Evolutionary conservation across 306 rosid species (phyloP).

Genomic region (Luffa aegyptiaca): DNA sequence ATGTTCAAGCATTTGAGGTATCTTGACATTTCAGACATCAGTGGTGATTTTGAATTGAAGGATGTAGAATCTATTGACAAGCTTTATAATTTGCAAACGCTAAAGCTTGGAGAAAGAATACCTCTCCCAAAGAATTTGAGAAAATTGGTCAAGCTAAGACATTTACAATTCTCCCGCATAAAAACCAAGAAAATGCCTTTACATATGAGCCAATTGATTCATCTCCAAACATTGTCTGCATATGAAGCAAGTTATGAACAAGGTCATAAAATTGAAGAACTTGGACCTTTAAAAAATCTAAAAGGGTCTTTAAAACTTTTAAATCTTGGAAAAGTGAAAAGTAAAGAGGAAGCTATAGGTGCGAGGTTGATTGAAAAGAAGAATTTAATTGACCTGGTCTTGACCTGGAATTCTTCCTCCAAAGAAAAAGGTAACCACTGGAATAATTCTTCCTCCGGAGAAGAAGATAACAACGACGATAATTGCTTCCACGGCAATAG

Average conservation of each 20-base stretch:
- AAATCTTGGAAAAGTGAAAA: no score
- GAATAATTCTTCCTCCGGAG: no score
- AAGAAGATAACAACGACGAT: not conserved
- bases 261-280: no score
- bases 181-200: not conserved
- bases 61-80: not conserved
- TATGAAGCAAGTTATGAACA: no score
- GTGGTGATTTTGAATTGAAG: not conserved
- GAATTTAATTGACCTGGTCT: not conserved
- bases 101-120: not conserved
- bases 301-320: no score
- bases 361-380: not conserved
- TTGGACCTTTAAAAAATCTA: no score
- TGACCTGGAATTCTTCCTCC: not conserved
- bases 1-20: constrained; percentile 3
- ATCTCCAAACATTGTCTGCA: no score
- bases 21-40: not conserved
- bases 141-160: not conserved
- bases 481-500: no score
- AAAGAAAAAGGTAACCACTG: no score
- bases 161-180: not conserved
- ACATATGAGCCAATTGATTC: no score
- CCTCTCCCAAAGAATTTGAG: not conserved
- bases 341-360: no score
- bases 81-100: not conserved